Conservation (phyloP, 805 yeast genomes). For the Barnettozyma botsteinii region DNA sequence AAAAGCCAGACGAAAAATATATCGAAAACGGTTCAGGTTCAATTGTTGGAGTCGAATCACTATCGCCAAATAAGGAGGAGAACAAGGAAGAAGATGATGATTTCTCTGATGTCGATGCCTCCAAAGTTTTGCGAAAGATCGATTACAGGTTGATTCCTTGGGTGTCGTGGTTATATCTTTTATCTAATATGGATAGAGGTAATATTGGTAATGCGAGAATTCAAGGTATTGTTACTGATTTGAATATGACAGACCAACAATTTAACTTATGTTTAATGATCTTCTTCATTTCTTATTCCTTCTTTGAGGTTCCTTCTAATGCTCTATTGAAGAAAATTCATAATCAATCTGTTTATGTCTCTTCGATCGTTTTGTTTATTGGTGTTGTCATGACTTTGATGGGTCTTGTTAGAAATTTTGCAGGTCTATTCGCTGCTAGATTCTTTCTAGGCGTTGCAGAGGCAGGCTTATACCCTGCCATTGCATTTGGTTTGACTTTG, state of each 20-base stretch:
- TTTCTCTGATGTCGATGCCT: conserved; percentile 17
- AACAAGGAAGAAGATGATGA: too few species aligned
- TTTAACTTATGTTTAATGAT: conserved; percentile 38
- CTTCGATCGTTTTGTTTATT: conserved; percentile 40
- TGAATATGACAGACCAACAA: conserved; percentile 32
- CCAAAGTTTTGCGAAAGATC: conserved; percentile 31
- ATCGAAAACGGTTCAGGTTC: background rate
- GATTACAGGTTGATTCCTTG: conserved; percentile 37
- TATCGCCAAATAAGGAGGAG: background rate
- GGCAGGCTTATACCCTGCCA: conserved; percentile 38
- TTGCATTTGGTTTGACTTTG: conserved; percentile 32
- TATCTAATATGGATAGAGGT: conserved; percentile 44
- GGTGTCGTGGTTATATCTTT: conserved; percentile 34
- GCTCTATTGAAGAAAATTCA: conserved; percentile 8
- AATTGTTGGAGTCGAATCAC: background rate
- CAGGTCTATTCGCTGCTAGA: conserved; percentile 30
- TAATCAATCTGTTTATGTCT: conserved; percentile 41
- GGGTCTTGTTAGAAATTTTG: conserved; percentile 35
- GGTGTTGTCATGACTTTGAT: conserved; percentile 38
- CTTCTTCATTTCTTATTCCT: conserved; percentile 36
- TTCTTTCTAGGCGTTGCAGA: conserved; percentile 39
- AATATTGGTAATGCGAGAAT: conserved; percentile 51
- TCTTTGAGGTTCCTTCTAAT: conserved; percentile 33
- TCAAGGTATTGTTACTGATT: conserved; percentile 39
- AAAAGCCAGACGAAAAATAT: background rate